Evolutionary conservation across 164 flowering plant genomes (phyloP), one percentile per base, ranked within the genome.

Genomic region (Taxillus chinensis): DNA sequence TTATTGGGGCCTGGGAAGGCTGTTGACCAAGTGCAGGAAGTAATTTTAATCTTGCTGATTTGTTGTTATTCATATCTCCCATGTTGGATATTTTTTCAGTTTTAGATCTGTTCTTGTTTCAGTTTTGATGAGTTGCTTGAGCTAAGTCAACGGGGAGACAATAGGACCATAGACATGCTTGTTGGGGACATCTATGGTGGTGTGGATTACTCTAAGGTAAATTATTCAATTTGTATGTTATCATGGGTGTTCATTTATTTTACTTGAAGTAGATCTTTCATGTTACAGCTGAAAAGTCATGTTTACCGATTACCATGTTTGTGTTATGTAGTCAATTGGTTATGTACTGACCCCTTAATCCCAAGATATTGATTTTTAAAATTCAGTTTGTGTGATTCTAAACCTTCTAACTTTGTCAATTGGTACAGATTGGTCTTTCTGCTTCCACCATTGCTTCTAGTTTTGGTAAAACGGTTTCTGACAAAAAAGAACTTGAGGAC

Each of bases 111-210:
- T 59, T 59, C 12, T 10, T 53, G 58, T 53, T 71, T 51, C 77
- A 90, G 97, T 71, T 93, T 93, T 77, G 98, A 93, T 82, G 98
- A 93, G 73, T 75, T 93, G 71, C 79, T 93, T 61, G 98, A 93
- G 83, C 79, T 90, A 61, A 93, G 98, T 70, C 95, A 89, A 67
- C 77, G 78, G 38, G 98, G 98, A 73, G 95, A 93, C 68, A 88
- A 89, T 70, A 81, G 86, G 11, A 80, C 80, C 5, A 81, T 90
- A 51, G 98, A 93, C 75, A 90, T 90, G 97, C 91, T 93, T 72
- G 97, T 90, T 68, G 97, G 98, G 41, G 98, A 92, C 75, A 92
- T 92, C 41, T 90, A 92, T 75, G 98, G 98, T 65, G 97, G 98
- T 42, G 76, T 84, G 86, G 98, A 93, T 65, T 93, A 90, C 68